These are phyloP conservation scores for Conoideocrella luteorostrata DNA, from an alignment of 2,329 filamentous ascomycete species.

Conservation along the genomic window DNA sequence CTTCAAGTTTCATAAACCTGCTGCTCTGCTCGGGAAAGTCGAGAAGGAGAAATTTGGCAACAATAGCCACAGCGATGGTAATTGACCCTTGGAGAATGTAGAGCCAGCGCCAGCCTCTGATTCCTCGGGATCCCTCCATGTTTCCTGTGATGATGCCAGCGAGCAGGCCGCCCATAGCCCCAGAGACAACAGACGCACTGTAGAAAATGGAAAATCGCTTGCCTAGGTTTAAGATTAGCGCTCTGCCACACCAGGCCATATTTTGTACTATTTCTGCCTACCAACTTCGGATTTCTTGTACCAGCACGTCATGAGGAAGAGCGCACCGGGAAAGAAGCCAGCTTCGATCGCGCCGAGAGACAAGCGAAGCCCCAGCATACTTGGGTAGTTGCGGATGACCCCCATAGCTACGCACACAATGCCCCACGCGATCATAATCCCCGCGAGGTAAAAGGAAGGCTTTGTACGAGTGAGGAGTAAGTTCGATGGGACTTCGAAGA, in stretches of 20 bases:
- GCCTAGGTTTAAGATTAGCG: too few relatives aligned
- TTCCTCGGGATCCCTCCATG: not conserved
- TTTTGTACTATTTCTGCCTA: too few relatives aligned
- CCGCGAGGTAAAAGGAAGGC: constrained; percentile 43
- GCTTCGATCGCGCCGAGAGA: constrained; percentile 45
- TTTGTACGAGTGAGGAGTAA: constrained; percentile 42
- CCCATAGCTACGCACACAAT: constrained; percentile 38
- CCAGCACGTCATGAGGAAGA: constrained; percentile 49
- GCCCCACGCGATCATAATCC: constrained; percentile 43
- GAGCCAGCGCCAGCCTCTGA: not conserved
- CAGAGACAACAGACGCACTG: not conserved
- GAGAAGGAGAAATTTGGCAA: not conserved
- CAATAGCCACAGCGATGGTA: not conserved
- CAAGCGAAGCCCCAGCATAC: constrained; percentile 38
- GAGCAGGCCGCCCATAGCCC: not conserved
- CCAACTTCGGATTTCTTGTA: constrained; percentile 32
- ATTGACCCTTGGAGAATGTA: not conserved
- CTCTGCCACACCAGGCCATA: too few relatives aligned
- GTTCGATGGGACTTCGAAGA: constrained; percentile 48
- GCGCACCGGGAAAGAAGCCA: constrained; percentile 45
- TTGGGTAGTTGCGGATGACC: constrained; percentile 37
- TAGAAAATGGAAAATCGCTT: constrained; percentile 2
- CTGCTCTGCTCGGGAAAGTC: too few relatives aligned
- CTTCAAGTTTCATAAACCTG: too few relatives aligned
- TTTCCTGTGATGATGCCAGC: not conserved